phyloP scores from a whole-genome alignment of 1,139 yeast species.

The Yamadazyma membranifaciens region DNA sequence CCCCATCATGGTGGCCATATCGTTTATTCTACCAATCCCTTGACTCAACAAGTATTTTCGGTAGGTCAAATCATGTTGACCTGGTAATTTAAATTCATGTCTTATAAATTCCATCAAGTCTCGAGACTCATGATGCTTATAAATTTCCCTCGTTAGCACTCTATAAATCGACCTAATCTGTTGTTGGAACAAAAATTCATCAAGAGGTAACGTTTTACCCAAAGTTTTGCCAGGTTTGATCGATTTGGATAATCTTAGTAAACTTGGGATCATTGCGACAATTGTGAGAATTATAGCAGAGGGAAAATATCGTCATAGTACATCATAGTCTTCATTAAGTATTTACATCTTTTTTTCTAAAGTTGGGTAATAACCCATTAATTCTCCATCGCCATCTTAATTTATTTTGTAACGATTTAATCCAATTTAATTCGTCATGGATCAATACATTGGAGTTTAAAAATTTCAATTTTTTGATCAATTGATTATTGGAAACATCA shows the following conservation, averaged over 20 bases:
- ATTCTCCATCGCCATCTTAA: conserved; percentile 34
- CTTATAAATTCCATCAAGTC: conserved; percentile 35
- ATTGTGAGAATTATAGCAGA: background rate
- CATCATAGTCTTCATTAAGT: too few species aligned
- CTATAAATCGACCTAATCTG: conserved; percentile 34
- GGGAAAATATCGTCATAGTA: too few species aligned
- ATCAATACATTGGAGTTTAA: conserved; percentile 15
- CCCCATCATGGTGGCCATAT: conserved; percentile 28
- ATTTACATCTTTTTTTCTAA: conserved; percentile 4
- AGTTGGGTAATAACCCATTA: conserved; percentile 21
- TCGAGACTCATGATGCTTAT: conserved; percentile 35
- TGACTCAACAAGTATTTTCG: conserved; percentile 37
- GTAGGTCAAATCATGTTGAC: conserved; percentile 31
- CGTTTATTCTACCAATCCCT: conserved; percentile 30
- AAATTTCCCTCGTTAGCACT: conserved; percentile 31
- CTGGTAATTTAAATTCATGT: conserved; percentile 33
- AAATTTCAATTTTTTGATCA: conserved; percentile 24
- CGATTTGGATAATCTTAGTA: conserved; percentile 4
- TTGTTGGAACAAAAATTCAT: conserved; percentile 42
- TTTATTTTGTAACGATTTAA: conserved; percentile 26
- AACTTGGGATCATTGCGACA: conserved; percentile 2
- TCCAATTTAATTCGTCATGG: conserved; percentile 24
- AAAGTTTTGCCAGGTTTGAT: conserved; percentile 2
- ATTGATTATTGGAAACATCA: conserved; percentile 16
- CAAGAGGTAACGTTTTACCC: conserved; percentile 29